Base-by-base conservation (phyloP, 2,329 filamentous ascomycete genomes). In the Colletotrichum musae region DNA sequence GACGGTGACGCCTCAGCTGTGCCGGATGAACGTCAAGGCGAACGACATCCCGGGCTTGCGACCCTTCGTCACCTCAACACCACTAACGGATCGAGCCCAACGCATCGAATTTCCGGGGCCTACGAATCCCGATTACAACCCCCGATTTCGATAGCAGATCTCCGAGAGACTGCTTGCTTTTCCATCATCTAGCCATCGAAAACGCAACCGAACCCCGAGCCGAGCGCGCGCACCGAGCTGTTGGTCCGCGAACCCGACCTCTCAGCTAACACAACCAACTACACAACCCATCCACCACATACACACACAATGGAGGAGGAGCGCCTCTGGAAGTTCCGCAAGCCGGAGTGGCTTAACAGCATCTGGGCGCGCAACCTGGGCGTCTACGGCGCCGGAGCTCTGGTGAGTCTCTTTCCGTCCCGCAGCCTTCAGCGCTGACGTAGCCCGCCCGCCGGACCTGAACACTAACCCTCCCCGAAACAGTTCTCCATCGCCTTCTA, bases 401-500 rank as follows among this genome's bases (percentile, higher is more conserved):
- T 92, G 81, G 89, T 92, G 82, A 69, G 88, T 50, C 84, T 12
- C 41, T 41, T 36, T 48, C n/a, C 10, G 21, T 9, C 47, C 45
- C 28, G 39, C 32, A 41, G 5, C 51, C n/a, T 9, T 9, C 48
- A 26, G 3, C 54, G 12, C 24, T 39, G 47, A 58, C 53, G 32
- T 48, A 64, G 61, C 60, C 39, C 13, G 43, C 39, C 4, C 21
- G 21, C 21, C 21, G 21, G 21, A 24, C 21, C 21, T 24, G 21
- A 15, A 54, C 21, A 24, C 45, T 16, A 52, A 50, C 43, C 50
- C 12, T 2, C 58, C 9, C n/a, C 26, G 26, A n/a, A 39, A 63
- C 74, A 91, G 89, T 92, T 90, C 84, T 90, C 89, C 56, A 82
- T 92, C 77, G 89, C 89, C 71, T 92, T 92, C 81, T 92, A 91